These are phyloP conservation scores for Bacidia rubella DNA, from an alignment of 495 filamentous ascomycete species.

Conservation along the genomic window DNA sequence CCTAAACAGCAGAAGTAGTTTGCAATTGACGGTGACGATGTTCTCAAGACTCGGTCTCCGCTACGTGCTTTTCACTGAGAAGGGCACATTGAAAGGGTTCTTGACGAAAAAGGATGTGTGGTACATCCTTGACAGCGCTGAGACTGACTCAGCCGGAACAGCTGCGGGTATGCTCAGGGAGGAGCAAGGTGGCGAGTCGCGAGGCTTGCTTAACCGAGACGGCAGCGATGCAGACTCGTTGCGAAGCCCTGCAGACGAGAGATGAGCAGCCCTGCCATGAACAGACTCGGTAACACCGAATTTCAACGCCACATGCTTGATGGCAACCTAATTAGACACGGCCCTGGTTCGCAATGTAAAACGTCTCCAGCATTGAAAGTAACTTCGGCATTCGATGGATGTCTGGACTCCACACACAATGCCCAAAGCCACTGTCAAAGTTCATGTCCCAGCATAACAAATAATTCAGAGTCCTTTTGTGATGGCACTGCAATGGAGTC, in stretches of 20 bases:
- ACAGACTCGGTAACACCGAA: no score
- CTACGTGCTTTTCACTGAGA: constrained; percentile 77
- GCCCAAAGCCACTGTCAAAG: no score
- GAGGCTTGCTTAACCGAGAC: constrained; percentile 36
- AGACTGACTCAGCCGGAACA: constrained; percentile 35
- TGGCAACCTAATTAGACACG: no score
- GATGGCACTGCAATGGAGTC: no score
- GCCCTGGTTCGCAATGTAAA: no score
- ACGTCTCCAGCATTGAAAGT: no score
- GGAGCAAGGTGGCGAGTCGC: constrained; percentile 32
- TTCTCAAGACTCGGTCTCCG: constrained; percentile 87
- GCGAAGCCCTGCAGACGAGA: constrained; percentile 25
- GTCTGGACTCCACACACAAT: no score
- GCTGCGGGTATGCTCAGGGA: constrained; percentile 26
- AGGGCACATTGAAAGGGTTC: constrained; percentile 68
- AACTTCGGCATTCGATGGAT: no score
- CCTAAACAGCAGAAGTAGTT: constrained; percentile 54
- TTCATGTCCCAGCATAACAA: no score
- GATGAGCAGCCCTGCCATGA: constrained; percentile 15
- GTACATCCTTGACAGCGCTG: constrained; percentile 73
- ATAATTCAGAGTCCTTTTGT: no score
- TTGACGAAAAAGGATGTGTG: constrained; percentile 98
- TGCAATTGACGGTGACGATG: constrained; percentile 74
- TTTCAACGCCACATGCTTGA: no score
- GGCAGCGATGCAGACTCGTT: constrained; percentile 26